Conservation (phyloP, 257 asterid species). For the Craterostigma plantagineum region DNA sequence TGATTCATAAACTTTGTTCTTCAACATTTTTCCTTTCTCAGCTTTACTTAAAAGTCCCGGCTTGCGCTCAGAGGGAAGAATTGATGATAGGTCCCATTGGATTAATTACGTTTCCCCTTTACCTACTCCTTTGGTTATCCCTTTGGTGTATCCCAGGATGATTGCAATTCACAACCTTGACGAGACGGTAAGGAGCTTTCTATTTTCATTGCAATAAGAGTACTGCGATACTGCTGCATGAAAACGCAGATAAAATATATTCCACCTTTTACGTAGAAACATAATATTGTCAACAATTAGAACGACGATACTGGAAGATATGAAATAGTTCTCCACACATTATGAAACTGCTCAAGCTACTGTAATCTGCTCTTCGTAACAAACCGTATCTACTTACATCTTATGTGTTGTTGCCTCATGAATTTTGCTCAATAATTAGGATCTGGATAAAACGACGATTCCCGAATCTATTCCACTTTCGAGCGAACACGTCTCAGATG, state of each 20-base stretch:
- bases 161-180: constrained; percentile 72
- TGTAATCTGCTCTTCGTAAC: not conserved
- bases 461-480: constrained; percentile 70
- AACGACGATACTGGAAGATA: no score
- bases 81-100: constrained; percentile 92
- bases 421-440: constrained; percentile 25
- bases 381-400: not conserved
- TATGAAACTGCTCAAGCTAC: no score
- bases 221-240: not conserved
- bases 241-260: not conserved
- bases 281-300: no score
- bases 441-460: constrained; percentile 36
- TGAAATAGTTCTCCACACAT: no score
- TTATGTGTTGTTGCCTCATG: constrained; percentile 12
- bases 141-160: constrained; percentile 91
- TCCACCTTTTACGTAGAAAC: no score
- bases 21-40: constrained; percentile 14
- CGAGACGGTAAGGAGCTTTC: constrained; percentile 34
- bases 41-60: constrained; percentile 82
- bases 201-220: not conserved
- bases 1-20: not conserved
- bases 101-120: constrained; percentile 65
- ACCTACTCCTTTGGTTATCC: constrained; percentile 72
- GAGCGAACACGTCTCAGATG: constrained; percentile 53
- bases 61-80: constrained; percentile 68